Conservation (phyloP, 2,329 filamentous ascomycete species). For the Fusarium mundagurra region DNA sequence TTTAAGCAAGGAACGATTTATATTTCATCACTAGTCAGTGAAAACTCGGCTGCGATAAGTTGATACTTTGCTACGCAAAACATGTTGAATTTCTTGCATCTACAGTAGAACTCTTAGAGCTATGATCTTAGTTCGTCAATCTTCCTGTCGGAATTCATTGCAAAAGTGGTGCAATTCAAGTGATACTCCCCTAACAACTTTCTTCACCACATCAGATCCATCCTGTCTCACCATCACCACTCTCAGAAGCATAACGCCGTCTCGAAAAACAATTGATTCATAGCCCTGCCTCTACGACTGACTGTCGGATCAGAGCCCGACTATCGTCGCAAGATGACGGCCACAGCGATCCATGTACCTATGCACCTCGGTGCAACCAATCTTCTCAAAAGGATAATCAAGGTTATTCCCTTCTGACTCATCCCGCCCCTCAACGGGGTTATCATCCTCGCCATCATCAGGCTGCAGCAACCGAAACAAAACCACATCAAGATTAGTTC, state of each 20-base stretch:
- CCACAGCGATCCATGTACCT: not conserved
- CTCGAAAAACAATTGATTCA: no score
- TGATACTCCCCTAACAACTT: no score
- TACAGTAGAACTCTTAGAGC: not conserved
- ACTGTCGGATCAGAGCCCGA: not conserved
- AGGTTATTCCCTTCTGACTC: not conserved
- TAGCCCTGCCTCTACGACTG: fast-evolving
- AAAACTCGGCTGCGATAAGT: not conserved
- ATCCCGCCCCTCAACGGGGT: not conserved
- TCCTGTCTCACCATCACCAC: no score
- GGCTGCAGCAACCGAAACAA: not conserved
- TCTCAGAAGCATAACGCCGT: not conserved
- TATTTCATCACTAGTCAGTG: not conserved
- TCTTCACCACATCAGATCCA: not conserved
- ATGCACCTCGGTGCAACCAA: not conserved
- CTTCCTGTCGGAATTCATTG: no score
- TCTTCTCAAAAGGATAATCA: not conserved
- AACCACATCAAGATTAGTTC: not conserved
- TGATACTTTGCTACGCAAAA: not conserved
- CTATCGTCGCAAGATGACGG: not conserved
- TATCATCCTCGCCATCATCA: not conserved
- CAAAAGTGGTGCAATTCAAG: no score
- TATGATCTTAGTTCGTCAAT: not conserved
- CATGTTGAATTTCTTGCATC: no score
- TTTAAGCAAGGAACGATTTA: no score